Evolutionary conservation across 2,329 filamentous ascomycete genomes (phyloP).

Genomic region (Colletotrichum phormii): DNA sequence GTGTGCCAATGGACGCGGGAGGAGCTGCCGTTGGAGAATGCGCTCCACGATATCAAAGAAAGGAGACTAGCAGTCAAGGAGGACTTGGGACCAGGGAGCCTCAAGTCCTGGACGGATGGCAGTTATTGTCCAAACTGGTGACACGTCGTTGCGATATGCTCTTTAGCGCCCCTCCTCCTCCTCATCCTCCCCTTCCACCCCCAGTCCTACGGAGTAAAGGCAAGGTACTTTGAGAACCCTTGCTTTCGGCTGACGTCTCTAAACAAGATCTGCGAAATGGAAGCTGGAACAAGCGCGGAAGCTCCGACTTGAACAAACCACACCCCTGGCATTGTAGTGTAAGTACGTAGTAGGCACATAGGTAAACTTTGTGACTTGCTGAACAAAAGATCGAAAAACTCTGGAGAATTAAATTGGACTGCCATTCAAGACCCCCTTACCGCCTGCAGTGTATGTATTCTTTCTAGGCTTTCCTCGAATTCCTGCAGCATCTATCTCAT

Average conservation of each 20-base stretch:
- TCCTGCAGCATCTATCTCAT: neutral
- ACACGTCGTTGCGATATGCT: neutral
- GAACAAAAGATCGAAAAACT: neutral
- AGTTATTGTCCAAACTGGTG: neutral
- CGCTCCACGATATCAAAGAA: neutral
- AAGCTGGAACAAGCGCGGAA: neutral
- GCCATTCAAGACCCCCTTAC: neutral
- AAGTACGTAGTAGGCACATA: no score
- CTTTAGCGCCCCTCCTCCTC: neutral
- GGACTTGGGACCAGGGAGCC: neutral
- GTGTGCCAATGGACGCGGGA: no score
- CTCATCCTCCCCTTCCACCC: neutral
- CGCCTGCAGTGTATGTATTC: no score
- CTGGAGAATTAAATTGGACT: neutral
- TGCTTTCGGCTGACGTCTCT: neutral
- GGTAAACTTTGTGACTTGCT: neutral
- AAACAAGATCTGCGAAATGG: neutral
- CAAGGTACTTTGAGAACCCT: neutral
- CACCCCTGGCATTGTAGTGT: neutral
- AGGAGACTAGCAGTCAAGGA: neutral
- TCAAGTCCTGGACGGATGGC: no score
- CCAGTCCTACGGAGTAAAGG: no score
- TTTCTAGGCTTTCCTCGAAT: no score
- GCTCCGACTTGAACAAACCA: neutral
- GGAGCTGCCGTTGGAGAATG: neutral